A percentile compares a stretch with the other conserved stretches of the same genome.
Evolutionary conservation across 176 grass and related monocot species (phyloP).

Genomic region (Carex kokanica): DNA sequence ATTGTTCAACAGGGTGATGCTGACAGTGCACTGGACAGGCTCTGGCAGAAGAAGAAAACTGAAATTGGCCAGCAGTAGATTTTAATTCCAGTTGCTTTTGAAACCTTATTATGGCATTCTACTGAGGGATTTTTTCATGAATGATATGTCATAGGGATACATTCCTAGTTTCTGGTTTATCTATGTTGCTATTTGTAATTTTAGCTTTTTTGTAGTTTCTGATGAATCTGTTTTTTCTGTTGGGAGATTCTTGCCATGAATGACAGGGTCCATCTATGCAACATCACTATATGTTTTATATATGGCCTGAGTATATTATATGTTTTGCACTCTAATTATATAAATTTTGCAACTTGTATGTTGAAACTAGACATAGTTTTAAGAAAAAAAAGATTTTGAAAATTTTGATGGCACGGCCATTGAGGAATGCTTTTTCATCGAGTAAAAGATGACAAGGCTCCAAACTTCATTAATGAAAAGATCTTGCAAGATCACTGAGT

Average conservation of each 20-base stretch:
- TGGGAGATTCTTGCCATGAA: neutral
- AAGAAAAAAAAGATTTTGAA: neutral
- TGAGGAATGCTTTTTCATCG: too few species aligned
- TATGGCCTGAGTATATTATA: neutral
- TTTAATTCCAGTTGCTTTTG: neutral
- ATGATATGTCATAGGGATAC: neutral
- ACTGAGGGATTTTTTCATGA: neutral
- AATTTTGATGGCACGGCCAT: neutral
- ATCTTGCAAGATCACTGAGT: neutral
- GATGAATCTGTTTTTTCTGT: neutral
- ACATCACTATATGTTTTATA: neutral
- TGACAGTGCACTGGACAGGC: slow-evolving; percentile 70
- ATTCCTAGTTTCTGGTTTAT: neutral
- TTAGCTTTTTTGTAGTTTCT: neutral
- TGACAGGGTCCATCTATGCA: neutral
- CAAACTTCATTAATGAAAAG: too few species aligned
- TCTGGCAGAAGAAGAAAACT: slow-evolving; percentile 87
- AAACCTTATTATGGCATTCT: neutral
- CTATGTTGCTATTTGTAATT: neutral
- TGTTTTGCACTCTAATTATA: neutral
- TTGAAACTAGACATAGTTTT: neutral
- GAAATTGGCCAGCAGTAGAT: slow-evolving; percentile 66
- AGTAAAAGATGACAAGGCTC: too few species aligned
- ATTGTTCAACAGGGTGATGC: slow-evolving; percentile 51
- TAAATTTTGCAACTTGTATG: neutral